A percentile compares a stretch with the other conserved stretches of the same genome.
phyloP scores from a whole-genome alignment of 768 basidiomycete genomes.

The Tubosaeta brunneosetosa region DNA sequence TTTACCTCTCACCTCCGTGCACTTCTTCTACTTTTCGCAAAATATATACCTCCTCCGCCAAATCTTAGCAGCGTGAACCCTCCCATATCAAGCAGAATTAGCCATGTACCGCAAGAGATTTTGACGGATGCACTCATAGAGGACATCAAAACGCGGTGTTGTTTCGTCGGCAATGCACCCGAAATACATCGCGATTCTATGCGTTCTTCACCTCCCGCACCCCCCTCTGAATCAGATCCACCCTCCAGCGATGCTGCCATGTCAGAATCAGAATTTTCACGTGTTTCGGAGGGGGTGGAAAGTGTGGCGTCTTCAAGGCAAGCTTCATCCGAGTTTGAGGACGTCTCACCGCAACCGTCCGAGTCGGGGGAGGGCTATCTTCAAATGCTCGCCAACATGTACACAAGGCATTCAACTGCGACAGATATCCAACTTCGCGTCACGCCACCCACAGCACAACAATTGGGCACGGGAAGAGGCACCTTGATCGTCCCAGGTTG shows the following conservation, averaged over 20 bases:
- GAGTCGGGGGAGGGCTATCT: constrained; percentile 30
- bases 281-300: constrained; percentile 43
- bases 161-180: constrained; percentile 73
- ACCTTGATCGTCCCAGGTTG: constrained; percentile 89
- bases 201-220: constrained; percentile 29
- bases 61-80: constrained; percentile 62
- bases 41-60: constrained; percentile 77
- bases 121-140: constrained; percentile 80
- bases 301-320: constrained; percentile 46
- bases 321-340: constrained; percentile 51
- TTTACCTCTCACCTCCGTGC: constrained; percentile 75
- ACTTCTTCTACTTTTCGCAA: constrained; percentile 78
- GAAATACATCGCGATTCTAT: constrained; percentile 34
- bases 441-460: constrained; percentile 60
- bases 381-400: constrained; percentile 65
- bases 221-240: constrained; percentile 36
- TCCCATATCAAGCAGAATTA: constrained; percentile 57
- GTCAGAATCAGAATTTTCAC: constrained; percentile 67
- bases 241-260: constrained; percentile 53
- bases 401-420: constrained; percentile 72
- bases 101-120: constrained; percentile 71
- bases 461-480: constrained; percentile 67
- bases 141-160: constrained; percentile 84
- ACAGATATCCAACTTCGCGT: constrained; percentile 70
- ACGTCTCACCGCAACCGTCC: constrained; percentile 37